Base-by-base conservation (phyloP, 1,284 basidiomycete genomes). In the Fistulinella cinereoalba region DNA sequence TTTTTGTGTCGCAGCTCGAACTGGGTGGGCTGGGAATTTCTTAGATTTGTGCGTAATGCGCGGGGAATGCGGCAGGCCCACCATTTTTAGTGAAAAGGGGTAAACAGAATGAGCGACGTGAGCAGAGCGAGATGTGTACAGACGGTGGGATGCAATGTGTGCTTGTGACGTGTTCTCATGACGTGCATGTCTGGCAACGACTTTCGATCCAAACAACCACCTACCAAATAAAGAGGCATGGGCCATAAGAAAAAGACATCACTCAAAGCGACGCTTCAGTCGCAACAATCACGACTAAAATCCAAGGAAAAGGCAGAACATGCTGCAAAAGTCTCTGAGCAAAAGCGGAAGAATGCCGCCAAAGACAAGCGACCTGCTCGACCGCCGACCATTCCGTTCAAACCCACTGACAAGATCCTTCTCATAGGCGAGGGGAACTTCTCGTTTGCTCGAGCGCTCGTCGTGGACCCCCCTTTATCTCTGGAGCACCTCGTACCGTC, bases 351-450 rank as follows among this genome's bases (percentile, higher is more conserved):
- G 51, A 27, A 27, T 12, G 25, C 25, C 25, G 12, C 40, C 25
- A 57, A 48, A 46, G 47, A 56, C 50, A 42, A 68, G 61, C 48
- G 48, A 22, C 47, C 31, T 8, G 53, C 60, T 37, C 65, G 55
- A n/a, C 71, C 66, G 25, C 68, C 71, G 1, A 84, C 77, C 1
- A 71, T 88, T n/a, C 92, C 93, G 0, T 93, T 95, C 68, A 69
- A 66, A 4, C 58, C 76, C 0, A 83, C 81, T 23, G 92, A 97
- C 64, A 83, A 73, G 34, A 86, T 98, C 38, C 77, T 98, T 13
- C 77, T 97, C 29, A 73, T 98, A 41, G 95, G 96, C n/a, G 95
- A 98, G 71, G 92, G 91, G 22, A 94, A 98, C 66, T 98, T 99
- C 60, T 96, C 93, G 1, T 99, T 94, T 60, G 77, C 94, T 1